Percentiles rank a stretch among this genome's conserved stretches.
These are phyloP conservation scores for Ambrosia artemisiifolia DNA, from an alignment of 129 eudicot species.

Conservation along the genomic window DNA sequence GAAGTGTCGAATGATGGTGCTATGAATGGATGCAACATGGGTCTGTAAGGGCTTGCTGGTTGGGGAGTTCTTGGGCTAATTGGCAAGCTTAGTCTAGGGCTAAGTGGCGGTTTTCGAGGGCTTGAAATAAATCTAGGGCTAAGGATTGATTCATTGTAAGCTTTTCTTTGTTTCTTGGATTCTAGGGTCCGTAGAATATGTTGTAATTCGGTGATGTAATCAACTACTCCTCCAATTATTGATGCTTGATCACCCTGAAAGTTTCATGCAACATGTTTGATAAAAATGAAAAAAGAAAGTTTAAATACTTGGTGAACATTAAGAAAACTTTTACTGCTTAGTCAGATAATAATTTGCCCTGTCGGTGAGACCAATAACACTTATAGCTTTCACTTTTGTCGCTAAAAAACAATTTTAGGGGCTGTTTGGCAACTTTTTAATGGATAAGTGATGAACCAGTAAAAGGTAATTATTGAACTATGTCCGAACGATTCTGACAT, in stretches of 20 bases:
- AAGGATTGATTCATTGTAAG: conserved; percentile 50
- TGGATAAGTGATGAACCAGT: no score
- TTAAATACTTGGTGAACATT: no score
- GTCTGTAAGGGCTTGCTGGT: conserved; percentile 48
- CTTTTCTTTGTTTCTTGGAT: conserved; percentile 75
- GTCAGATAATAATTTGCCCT: not conserved
- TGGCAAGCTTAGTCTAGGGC: conserved; percentile 69
- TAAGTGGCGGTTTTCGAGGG: conserved; percentile 67
- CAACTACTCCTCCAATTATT: conserved; percentile 84
- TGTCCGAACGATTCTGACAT: no score
- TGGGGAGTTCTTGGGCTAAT: conserved; percentile 85
- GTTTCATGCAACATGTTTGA: not conserved
- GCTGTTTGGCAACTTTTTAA: not conserved
- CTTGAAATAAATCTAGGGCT: conserved; percentile 62
- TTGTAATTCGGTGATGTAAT: conserved; percentile 80
- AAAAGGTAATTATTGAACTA: no score
- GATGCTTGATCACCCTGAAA: conserved; percentile 95
- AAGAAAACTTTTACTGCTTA: no score
- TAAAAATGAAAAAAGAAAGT: no score
- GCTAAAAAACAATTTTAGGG: not conserved
- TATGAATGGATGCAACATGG: conserved; percentile 29
- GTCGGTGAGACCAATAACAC: not conserved
- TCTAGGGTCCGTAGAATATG: conserved; percentile 76
- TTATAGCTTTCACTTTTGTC: no score
- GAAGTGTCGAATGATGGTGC: conserved; percentile 25